Evolutionary conservation across 2,329 filamentous ascomycete genomes (phyloP).

Genomic region (Hawksworthiomyces lignivorus): DNA sequence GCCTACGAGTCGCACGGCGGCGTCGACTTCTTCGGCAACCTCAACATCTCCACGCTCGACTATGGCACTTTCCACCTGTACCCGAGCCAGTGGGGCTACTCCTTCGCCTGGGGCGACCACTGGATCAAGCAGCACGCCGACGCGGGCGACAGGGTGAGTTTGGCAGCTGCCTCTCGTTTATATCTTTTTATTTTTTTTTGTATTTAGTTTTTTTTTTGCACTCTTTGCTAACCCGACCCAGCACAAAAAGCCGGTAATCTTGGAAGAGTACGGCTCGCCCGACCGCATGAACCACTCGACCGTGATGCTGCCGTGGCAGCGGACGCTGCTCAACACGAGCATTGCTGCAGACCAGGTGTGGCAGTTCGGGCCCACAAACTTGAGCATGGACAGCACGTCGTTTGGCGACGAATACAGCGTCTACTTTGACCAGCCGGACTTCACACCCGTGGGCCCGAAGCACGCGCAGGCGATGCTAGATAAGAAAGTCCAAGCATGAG

Average conservation of each 20-base stretch:
- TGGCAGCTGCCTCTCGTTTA: too few species aligned
- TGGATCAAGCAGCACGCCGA: slow-evolving; percentile 15
- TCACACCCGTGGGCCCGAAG: background rate
- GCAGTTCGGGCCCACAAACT: slow-evolving; percentile 8
- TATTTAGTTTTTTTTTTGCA: background rate
- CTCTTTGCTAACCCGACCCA: background rate
- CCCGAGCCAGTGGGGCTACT: slow-evolving; percentile 20
- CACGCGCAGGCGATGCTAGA: slow-evolving; percentile 6
- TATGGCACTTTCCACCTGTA: slow-evolving; percentile 46
- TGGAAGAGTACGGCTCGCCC: slow-evolving; percentile 12
- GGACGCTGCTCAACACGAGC: slow-evolving; percentile 2
- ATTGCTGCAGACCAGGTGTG: slow-evolving; percentile 11
- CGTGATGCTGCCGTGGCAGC: slow-evolving; percentile 7
- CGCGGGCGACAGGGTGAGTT: background rate
- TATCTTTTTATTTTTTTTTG: background rate
- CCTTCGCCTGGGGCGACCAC: slow-evolving; percentile 7
- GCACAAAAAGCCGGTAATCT: slow-evolving; percentile 6
- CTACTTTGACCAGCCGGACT: slow-evolving; percentile 3
- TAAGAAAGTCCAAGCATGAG: background rate
- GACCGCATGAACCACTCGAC: slow-evolving; percentile 1
- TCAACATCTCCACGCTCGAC: slow-evolving; percentile 45
- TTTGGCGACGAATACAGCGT: slow-evolving; percentile 11
- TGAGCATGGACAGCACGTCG: background rate
- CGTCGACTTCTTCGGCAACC: slow-evolving; percentile 44
- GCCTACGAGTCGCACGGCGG: slow-evolving; percentile 41